Percentiles rank a stretch among this genome's conserved stretches.
phyloP scores from a whole-genome alignment of 2,329 filamentous ascomycete genomes.

The Claviceps sp. region DNA sequence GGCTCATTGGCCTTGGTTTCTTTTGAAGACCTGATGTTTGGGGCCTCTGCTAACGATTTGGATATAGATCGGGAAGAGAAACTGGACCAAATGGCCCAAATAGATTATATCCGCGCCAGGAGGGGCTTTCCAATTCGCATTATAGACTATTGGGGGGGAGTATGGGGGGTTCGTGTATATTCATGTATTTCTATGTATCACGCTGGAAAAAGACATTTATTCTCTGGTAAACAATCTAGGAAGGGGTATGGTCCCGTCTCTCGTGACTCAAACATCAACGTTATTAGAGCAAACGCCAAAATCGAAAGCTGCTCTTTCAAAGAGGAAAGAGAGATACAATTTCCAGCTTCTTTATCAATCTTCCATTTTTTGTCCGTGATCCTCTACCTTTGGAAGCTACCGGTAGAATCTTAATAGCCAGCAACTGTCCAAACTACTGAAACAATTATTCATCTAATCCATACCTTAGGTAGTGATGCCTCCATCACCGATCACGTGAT shows the following conservation, averaged over 20 bases:
- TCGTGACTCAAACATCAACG: no score
- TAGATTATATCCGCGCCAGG: constrained; percentile 17
- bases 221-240: no score
- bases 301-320: neutral
- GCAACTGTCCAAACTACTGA: neutral
- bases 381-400: neutral
- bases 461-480: neutral
- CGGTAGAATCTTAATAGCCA: no score
- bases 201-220: neutral
- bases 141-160: neutral
- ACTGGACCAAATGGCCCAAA: constrained; percentile 46
- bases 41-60: constrained; percentile 18
- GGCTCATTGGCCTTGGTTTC: no score
- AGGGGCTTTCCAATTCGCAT: neutral
- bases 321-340: neutral
- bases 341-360: neutral
- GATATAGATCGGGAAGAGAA: constrained; percentile 36
- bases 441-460: neutral
- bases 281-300: no score
- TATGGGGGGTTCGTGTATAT: constrained; percentile 15
- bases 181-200: constrained; percentile 21
- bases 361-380: neutral
- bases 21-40: no score
- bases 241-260: no score
- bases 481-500: neutral